These are phyloP conservation scores for Penicillium capsulatum DNA, from an alignment of 2,329 filamentous ascomycete species.

Conservation along the genomic window DNA sequence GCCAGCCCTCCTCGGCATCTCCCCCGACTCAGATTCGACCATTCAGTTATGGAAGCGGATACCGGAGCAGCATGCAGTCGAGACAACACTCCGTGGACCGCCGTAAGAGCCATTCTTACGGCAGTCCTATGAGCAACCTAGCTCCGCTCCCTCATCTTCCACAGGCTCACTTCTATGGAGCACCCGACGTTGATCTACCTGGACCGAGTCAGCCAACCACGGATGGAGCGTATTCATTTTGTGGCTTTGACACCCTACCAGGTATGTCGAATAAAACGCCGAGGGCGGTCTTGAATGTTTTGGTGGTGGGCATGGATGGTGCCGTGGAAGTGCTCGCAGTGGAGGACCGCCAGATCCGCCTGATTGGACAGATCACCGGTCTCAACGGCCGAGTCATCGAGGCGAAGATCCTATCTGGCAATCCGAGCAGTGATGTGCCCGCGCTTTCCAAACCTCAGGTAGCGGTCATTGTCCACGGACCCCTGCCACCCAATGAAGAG, in stretches of 20 bases:
- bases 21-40: conserved; percentile 41
- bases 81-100: conserved; percentile 37
- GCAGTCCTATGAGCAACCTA: conserved; percentile 33
- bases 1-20: conserved; percentile 42
- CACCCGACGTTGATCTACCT: conserved; percentile 64
- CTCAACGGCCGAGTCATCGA: conserved; percentile 74
- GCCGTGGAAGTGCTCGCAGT: conserved; percentile 72
- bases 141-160: conserved; percentile 66
- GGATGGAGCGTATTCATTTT: conserved; percentile 66
- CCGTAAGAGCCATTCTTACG: conserved; percentile 38
- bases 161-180: conserved; percentile 72
- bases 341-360: conserved; percentile 66
- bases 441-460: conserved; percentile 65
- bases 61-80: conserved; percentile 34
- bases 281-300: conserved; percentile 55
- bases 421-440: conserved; percentile 49
- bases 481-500: conserved; percentile 53
- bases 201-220: conserved; percentile 19
- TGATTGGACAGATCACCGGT: conserved; percentile 67
- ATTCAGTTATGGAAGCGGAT: conserved; percentile 41
- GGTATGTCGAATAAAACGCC: conserved; percentile 43
- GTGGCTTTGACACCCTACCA: conserved; percentile 70
- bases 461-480: conserved; percentile 75
- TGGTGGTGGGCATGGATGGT: conserved; percentile 75
- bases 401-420: conserved; percentile 78